A percentile compares a stretch with the other conserved stretches of the same genome.
phyloP scores from a whole-genome alignment of 768 basidiomycete species.

The Suillus plorans region DNA sequence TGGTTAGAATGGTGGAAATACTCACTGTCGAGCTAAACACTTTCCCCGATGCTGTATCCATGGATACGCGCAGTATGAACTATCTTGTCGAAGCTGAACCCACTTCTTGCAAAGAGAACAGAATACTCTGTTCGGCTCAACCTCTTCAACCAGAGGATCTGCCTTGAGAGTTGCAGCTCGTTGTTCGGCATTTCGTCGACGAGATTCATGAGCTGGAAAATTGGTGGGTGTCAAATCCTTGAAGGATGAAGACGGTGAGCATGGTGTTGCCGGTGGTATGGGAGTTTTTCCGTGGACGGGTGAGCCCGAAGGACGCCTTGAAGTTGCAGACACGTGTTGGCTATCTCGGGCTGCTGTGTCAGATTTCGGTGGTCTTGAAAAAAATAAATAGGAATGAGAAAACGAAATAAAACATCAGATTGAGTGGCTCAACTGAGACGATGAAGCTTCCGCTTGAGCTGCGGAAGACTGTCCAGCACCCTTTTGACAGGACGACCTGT shows the following conservation, averaged over 20 bases:
- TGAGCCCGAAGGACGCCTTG: not conserved
- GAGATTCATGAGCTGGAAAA: slow-evolving; percentile 62
- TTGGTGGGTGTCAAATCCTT: slow-evolving; percentile 59
- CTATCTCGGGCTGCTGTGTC: not conserved
- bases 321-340: not conserved
- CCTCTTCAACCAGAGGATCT: slow-evolving; percentile 63
- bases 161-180: slow-evolving; percentile 69
- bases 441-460: slow-evolving; percentile 19
- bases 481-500: slow-evolving; percentile 57
- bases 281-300: slow-evolving; percentile 6
- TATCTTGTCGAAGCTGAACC: slow-evolving; percentile 80
- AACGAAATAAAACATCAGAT: not conserved
- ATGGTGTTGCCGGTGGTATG: slow-evolving; percentile 18
- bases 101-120: slow-evolving; percentile 77
- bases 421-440: slow-evolving; percentile 12
- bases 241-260: slow-evolving; percentile 41
- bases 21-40: slow-evolving; percentile 71
- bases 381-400: not conserved
- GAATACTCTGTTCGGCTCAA: slow-evolving; percentile 75
- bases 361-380: not conserved
- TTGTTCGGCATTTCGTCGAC: slow-evolving; percentile 76
- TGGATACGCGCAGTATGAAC: slow-evolving; percentile 77
- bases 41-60: slow-evolving; percentile 79
- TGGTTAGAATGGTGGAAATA: slow-evolving; percentile 21
- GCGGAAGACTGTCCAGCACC: slow-evolving; percentile 11